phyloP scores from a whole-genome alignment of 1,284 basidiomycete genomes.

The Ustilago sp. region DNA sequence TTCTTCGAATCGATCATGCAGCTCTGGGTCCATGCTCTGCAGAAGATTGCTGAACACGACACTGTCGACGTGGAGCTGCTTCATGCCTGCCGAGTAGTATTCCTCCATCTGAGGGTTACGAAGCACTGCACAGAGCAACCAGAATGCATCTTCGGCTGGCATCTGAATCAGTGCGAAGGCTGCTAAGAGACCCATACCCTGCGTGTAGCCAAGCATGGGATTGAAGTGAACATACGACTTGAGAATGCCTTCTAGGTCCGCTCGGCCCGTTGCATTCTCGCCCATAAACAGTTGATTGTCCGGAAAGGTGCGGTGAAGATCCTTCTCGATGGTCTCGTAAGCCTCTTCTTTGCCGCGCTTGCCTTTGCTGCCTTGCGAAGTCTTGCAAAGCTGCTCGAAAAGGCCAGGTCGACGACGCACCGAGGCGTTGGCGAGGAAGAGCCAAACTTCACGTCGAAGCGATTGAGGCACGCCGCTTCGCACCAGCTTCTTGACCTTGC shows the following conservation, averaged over 20 bases:
- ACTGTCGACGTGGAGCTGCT: conserved; percentile 83
- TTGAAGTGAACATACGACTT: conserved; percentile 70
- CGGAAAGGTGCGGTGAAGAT: conserved; percentile 64
- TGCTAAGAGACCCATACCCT: conserved; percentile 80
- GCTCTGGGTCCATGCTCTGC: conserved; percentile 76
- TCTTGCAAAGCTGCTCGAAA: conserved; percentile 63
- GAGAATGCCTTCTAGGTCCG: conserved; percentile 62
- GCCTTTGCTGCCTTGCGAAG: conserved; percentile 51
- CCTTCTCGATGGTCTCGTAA: conserved; percentile 66
- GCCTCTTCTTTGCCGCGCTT: conserved; percentile 59
- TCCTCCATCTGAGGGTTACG: conserved; percentile 72
- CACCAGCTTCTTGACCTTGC: conserved; percentile 84
- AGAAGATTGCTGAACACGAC: conserved; percentile 81
- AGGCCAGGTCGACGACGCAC: conserved; percentile 59
- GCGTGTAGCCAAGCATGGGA: conserved; percentile 69
- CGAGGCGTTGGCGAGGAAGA: conserved; percentile 61
- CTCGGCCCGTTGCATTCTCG: conserved; percentile 56
- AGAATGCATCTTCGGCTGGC: conserved; percentile 91
- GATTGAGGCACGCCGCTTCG: conserved; percentile 79
- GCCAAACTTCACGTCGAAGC: conserved; percentile 66
- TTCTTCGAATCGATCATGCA: conserved; percentile 55
- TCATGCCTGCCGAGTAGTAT: conserved; percentile 80
- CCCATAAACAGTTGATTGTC: conserved; percentile 62
- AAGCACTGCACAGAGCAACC: conserved; percentile 79
- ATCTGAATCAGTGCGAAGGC: conserved; percentile 83